Conservation (phyloP, 495 filamentous ascomycete species). For the Penicillium simplicissimum region DNA sequence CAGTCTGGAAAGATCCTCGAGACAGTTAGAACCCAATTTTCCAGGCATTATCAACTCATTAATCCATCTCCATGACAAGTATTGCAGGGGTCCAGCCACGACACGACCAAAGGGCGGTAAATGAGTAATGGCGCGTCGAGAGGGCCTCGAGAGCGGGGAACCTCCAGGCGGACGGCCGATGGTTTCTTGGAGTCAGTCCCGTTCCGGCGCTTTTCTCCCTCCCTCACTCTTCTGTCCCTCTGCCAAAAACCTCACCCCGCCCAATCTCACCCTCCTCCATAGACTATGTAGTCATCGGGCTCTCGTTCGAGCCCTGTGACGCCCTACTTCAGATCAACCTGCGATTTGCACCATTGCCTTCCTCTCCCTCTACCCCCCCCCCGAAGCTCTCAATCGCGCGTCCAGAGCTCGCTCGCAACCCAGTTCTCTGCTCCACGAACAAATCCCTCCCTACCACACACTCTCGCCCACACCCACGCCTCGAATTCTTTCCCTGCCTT, state of each 20-base stretch:
- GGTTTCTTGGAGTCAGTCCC: slow-evolving; percentile 39
- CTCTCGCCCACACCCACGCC: neutral
- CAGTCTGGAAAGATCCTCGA: neutral
- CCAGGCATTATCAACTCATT: neutral
- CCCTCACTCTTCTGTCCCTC: slow-evolving; percentile 28
- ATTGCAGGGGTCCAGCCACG: slow-evolving; percentile 4
- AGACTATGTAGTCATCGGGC: slow-evolving; percentile 51
- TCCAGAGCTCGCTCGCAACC: slow-evolving; percentile 31
- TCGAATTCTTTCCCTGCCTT: slow-evolving; percentile 9
- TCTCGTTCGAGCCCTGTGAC: slow-evolving; percentile 41
- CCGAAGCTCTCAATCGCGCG: slow-evolving; percentile 32
- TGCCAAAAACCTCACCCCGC: slow-evolving; percentile 27
- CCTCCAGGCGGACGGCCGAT: slow-evolving; percentile 24
- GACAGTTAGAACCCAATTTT: neutral
- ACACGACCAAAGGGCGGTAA: slow-evolving; percentile 14
- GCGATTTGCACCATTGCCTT: slow-evolving; percentile 29
- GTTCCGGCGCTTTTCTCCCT: slow-evolving; percentile 40
- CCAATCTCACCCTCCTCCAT: slow-evolving; percentile 30
- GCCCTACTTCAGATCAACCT: slow-evolving; percentile 32
- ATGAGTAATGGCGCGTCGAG: slow-evolving; percentile 11
- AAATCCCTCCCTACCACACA: slow-evolving; percentile 1
- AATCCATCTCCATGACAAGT: neutral
- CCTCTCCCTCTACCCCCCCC: slow-evolving; percentile 17
- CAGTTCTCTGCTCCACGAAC: slow-evolving; percentile 17
- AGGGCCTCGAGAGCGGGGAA: slow-evolving; percentile 33